Percentiles rank a stretch among this genome's conserved stretches.
These are phyloP conservation scores for Austropuccinia psidii DNA, from an alignment of 1,284 basidiomycete species.

Conservation along the genomic window DNA sequence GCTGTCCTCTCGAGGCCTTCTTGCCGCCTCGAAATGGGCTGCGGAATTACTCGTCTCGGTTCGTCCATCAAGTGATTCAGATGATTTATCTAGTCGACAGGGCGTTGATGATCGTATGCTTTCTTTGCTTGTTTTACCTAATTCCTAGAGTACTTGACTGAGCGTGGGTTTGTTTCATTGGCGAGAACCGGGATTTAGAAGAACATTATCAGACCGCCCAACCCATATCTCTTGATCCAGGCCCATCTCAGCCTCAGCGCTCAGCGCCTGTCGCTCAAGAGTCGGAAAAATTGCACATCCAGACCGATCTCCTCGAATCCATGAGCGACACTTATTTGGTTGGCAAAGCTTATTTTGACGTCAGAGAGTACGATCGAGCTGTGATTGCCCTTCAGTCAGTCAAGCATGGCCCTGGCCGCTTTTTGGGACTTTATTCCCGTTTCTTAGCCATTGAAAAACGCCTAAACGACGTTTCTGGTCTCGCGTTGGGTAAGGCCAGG, in stretches of 20 bases:
- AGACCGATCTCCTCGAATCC: background rate
- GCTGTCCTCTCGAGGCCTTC: slow-evolving; percentile 36
- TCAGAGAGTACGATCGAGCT: slow-evolving; percentile 71
- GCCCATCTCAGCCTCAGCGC: too few relatives aligned
- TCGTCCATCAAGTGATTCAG: background rate
- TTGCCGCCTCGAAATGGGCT: slow-evolving; percentile 39
- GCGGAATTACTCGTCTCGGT: slow-evolving; percentile 38
- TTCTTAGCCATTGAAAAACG: slow-evolving; percentile 56
- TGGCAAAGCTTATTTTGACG: slow-evolving; percentile 67
- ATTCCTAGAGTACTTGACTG: too few relatives aligned
- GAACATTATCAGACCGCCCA: too few relatives aligned
- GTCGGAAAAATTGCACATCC: slow-evolving; percentile 5
- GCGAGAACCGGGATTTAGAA: too few relatives aligned
- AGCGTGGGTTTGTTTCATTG: too few relatives aligned
- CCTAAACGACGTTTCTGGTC: slow-evolving; percentile 51
- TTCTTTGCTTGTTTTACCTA: background rate
- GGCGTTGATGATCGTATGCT: background rate
- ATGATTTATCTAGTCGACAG: background rate
- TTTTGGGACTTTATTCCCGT: slow-evolving; percentile 69
- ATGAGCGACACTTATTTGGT: slow-evolving; percentile 54
- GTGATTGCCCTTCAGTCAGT: slow-evolving; percentile 60
- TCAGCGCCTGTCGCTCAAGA: background rate
- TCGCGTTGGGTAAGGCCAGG: background rate
- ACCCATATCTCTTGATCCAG: too few relatives aligned
- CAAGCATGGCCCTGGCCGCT: slow-evolving; percentile 63